These are phyloP conservation scores for Cryoendolithus antarcticus DNA, from an alignment of 2,329 filamentous ascomycete genomes.

Conservation along the genomic window DNA sequence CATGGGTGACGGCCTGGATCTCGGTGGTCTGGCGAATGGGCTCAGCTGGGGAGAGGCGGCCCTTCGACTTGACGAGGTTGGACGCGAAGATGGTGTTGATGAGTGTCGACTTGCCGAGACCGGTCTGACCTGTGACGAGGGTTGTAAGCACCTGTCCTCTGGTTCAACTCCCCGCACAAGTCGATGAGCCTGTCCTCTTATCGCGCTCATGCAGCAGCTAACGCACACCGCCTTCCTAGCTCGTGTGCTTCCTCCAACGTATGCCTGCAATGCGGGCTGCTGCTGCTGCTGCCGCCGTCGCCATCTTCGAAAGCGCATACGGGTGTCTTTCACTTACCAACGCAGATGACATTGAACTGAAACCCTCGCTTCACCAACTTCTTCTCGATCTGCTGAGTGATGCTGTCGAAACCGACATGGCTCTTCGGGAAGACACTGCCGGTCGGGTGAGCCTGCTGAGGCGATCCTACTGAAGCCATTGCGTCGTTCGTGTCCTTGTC, in stretches of 20 bases:
- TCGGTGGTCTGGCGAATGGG: slow-evolving; percentile 90
- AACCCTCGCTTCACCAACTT: slow-evolving; percentile 99
- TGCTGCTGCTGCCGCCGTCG: neutral
- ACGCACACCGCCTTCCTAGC: neutral
- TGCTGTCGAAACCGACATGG: slow-evolving; percentile 99
- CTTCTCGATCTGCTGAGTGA: slow-evolving; percentile 98
- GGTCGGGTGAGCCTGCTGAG: slow-evolving; percentile 37
- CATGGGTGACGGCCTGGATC: slow-evolving; percentile 94
- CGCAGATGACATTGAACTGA: slow-evolving; percentile 99
- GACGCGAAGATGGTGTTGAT: slow-evolving; percentile 99
- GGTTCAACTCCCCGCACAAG: too few species aligned
- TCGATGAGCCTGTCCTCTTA: too few species aligned
- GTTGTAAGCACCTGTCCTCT: neutral
- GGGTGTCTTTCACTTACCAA: slow-evolving; percentile 55
- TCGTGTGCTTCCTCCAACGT: neutral
- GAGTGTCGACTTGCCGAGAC: slow-evolving; percentile 94
- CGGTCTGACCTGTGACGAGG: slow-evolving; percentile 67
- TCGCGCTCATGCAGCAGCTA: neutral
- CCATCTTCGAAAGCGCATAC: neutral
- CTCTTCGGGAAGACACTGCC: slow-evolving; percentile 70
- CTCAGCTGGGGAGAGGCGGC: slow-evolving; percentile 83
- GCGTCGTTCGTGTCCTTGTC: neutral
- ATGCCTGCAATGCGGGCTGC: neutral
- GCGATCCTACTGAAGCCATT: slow-evolving; percentile 4
- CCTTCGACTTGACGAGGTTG: slow-evolving; percentile 98